A percentile compares a stretch with the other conserved stretches of the same genome.
These are phyloP conservation scores for Herpotrichia juniperi DNA, from an alignment of 2,329 filamentous ascomycete genomes.

Conservation along the genomic window DNA sequence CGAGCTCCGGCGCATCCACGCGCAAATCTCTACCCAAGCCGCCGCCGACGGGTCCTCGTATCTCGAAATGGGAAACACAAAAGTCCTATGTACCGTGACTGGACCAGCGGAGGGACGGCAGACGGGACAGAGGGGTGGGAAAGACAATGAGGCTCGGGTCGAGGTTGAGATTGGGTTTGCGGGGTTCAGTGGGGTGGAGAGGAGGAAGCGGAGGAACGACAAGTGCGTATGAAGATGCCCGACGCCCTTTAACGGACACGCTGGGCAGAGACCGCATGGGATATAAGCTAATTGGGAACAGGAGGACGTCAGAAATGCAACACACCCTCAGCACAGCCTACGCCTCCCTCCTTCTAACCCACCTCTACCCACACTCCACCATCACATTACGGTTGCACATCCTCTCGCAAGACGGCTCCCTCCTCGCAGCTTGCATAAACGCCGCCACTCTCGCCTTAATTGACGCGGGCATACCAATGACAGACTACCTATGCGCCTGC, in stretches of 20 bases:
- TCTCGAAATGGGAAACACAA: slow-evolving; percentile 96
- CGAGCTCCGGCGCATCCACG: slow-evolving; percentile 86
- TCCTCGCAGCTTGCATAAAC: slow-evolving; percentile 89
- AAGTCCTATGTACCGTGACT: slow-evolving; percentile 89
- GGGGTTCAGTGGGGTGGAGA: slow-evolving; percentile 85
- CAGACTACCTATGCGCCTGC: slow-evolving; percentile 86
- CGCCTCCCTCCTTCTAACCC: slow-evolving; percentile 77
- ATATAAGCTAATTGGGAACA: slow-evolving; percentile 47
- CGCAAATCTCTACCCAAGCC: slow-evolving; percentile 89
- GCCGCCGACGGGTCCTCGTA: slow-evolving; percentile 92
- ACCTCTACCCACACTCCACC: slow-evolving; percentile 86
- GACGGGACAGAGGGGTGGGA: slow-evolving; percentile 53
- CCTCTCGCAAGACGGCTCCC: slow-evolving; percentile 85
- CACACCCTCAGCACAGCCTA: slow-evolving; percentile 80
- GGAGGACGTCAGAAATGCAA: slow-evolving; percentile 80
- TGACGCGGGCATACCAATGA: slow-evolving; percentile 95
- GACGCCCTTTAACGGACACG: slow-evolving; percentile 75
- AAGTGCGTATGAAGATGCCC: too few relatives aligned
- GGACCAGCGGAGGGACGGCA: slow-evolving; percentile 77
- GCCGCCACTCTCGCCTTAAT: slow-evolving; percentile 89
- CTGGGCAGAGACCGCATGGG: slow-evolving; percentile 59
- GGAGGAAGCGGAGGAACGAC: slow-evolving; percentile 78
- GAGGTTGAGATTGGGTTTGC: slow-evolving; percentile 84
- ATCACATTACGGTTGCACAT: slow-evolving; percentile 87
- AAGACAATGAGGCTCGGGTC: slow-evolving; percentile 66